Conservation (phyloP, 768 basidiomycete genomes). For the Pleurotus citrinopileatus region DNA sequence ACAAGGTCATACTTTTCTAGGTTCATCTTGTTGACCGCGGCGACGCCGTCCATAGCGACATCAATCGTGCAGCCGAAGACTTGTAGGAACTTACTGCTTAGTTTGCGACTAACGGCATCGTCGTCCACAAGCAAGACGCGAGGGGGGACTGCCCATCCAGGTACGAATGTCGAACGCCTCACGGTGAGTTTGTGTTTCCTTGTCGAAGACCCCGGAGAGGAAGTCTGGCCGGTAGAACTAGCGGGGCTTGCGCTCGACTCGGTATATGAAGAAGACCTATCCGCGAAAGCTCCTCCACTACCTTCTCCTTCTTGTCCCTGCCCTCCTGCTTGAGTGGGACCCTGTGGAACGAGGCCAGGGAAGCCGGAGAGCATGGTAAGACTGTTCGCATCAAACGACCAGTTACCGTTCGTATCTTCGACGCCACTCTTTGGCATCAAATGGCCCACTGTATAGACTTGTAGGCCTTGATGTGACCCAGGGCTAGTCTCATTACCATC, state of each 20-base stretch:
- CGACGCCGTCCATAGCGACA: slow-evolving; percentile 89
- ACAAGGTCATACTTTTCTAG: slow-evolving; percentile 94
- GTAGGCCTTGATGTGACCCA: slow-evolving; percentile 59
- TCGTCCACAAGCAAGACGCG: slow-evolving; percentile 93
- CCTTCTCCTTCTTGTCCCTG: slow-evolving; percentile 18
- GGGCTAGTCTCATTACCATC: slow-evolving; percentile 11
- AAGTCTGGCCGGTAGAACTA: slow-evolving; percentile 16
- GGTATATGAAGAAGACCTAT: background rate
- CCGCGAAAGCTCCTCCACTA: background rate
- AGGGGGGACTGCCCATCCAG: slow-evolving; percentile 90
- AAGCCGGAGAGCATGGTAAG: slow-evolving; percentile 18
- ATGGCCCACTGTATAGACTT: slow-evolving; percentile 81
- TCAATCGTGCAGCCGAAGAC: slow-evolving; percentile 95
- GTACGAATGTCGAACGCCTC: slow-evolving; percentile 76
- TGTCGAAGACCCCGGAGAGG: slow-evolving; percentile 6
- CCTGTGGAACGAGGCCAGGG: slow-evolving; percentile 7
- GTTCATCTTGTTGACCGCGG: slow-evolving; percentile 96
- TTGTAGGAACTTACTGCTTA: slow-evolving; percentile 91
- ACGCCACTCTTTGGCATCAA: slow-evolving; percentile 55
- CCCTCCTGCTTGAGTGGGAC: background rate
- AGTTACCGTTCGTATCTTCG: slow-evolving; percentile 55
- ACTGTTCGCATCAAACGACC: slow-evolving; percentile 50
- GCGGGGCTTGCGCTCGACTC: slow-evolving; percentile 1
- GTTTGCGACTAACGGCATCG: slow-evolving; percentile 84
- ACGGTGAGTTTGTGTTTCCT: slow-evolving; percentile 55